phyloP scores from a whole-genome alignment of 768 basidiomycete species.

The Crassisporium funariophilum region DNA sequence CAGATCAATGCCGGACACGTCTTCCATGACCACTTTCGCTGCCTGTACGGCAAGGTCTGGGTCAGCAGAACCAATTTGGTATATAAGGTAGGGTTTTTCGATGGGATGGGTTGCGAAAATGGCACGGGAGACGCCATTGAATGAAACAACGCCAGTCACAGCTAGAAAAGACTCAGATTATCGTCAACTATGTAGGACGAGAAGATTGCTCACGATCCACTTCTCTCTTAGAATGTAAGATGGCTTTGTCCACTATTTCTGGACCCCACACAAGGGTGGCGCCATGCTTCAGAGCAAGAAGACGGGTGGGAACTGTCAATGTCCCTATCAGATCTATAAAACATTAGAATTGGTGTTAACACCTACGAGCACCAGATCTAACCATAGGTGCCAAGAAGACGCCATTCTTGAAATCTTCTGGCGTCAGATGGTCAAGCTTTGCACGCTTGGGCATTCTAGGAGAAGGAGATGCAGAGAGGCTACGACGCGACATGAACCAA shows the following conservation, averaged over 20 bases:
- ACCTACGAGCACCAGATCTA: slow-evolving; percentile 84
- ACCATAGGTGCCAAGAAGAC: slow-evolving; percentile 99
- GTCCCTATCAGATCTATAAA: background rate
- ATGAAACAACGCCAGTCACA: slow-evolving; percentile 83
- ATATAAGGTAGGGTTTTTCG: slow-evolving; percentile 93
- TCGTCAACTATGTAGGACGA: background rate
- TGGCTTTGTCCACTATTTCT: slow-evolving; percentile 95
- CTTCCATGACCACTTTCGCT: slow-evolving; percentile 80
- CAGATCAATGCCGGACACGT: slow-evolving; percentile 93
- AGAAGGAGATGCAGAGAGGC: slow-evolving; percentile 49
- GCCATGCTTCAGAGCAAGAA: slow-evolving; percentile 89
- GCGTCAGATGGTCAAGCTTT: slow-evolving; percentile 59
- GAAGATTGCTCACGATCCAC: slow-evolving; percentile 76
- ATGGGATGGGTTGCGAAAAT: slow-evolving; percentile 93
- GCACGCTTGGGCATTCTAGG: slow-evolving; percentile 55
- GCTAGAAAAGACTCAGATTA: slow-evolving; percentile 45
- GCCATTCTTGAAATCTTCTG: slow-evolving; percentile 83
- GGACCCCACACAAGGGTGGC: slow-evolving; percentile 96
- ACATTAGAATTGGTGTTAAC: background rate
- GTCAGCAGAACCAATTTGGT: slow-evolving; percentile 91
- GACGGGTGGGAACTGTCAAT: slow-evolving; percentile 73
- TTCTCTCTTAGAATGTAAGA: slow-evolving; percentile 77
- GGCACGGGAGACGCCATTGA: slow-evolving; percentile 78
- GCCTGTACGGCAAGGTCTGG: slow-evolving; percentile 93
- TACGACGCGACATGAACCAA: slow-evolving; percentile 63